phyloP scores from a whole-genome alignment of 1,284 basidiomycete species.

The Heliocybe sulcata region DNA sequence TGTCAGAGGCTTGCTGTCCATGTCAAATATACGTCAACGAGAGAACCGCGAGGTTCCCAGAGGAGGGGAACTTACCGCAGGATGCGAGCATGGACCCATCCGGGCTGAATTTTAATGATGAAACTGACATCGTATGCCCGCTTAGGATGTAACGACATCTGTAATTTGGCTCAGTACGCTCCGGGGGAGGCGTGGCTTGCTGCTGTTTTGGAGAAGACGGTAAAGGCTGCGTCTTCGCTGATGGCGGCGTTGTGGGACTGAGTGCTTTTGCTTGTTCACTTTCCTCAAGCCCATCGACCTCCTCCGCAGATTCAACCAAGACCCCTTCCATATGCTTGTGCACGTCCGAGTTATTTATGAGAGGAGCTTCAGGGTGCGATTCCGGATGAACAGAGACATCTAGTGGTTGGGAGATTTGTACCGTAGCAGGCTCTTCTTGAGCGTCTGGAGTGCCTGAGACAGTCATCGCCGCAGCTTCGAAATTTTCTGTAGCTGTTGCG shows the following conservation, averaged over 20 bases:
- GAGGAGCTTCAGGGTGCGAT: too few relatives aligned
- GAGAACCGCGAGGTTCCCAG: neutral
- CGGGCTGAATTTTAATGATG: slow-evolving; percentile 75
- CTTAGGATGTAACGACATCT: slow-evolving; percentile 46
- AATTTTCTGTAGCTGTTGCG: neutral
- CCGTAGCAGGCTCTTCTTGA: too few relatives aligned
- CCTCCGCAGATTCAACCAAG: too few relatives aligned
- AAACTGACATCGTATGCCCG: slow-evolving; percentile 69
- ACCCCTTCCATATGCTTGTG: too few relatives aligned
- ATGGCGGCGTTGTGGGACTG: neutral
- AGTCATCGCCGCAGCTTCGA: too few relatives aligned
- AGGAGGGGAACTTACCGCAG: slow-evolving; percentile 44
- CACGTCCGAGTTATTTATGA: too few relatives aligned
- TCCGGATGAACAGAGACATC: too few relatives aligned
- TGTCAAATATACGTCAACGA: slow-evolving; percentile 7
- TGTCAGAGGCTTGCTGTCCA: slow-evolving; percentile 67
- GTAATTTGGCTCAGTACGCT: slow-evolving; percentile 26
- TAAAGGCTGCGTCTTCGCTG: neutral
- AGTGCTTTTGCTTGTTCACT: neutral
- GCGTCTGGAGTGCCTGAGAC: too few relatives aligned
- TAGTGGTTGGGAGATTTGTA: too few relatives aligned
- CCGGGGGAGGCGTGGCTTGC: neutral
- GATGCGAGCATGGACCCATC: slow-evolving; percentile 70
- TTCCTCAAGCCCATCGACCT: neutral
- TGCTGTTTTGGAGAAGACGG: neutral